Base-by-base conservation (phyloP, 768 basidiomycete species). In the Naganishia onofrii region DNA sequence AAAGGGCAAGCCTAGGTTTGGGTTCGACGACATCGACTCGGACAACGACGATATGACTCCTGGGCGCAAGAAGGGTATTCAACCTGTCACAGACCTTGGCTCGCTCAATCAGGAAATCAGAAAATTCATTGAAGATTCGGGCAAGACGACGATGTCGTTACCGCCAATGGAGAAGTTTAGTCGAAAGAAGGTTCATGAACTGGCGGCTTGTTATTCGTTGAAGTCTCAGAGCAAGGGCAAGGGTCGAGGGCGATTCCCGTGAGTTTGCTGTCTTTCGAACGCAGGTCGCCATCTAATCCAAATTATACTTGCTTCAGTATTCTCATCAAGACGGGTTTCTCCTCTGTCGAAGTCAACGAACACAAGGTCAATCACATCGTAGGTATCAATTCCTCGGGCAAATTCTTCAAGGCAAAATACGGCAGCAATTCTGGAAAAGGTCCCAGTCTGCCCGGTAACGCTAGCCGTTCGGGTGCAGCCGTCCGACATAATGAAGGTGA, bases 401-500 rank as follows among this genome's bases (percentile, higher is more conserved):
- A 72, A 53, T 77, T 80, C 72, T 80, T 77, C 75, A 79, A 82
- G 71, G 75, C 79, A 32, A 67, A 79, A n/a, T 75, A 78, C 67
- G 79, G 78, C 46, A 77, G 78, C 42, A 76, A 72, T 36, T 76
- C 80, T 51, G 81, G 76, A 57, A 81, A 79, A 74, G 78, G 73
- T 48, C 58, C 78, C 78, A 71, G 74, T 74, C 68, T 74, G 70
- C 67, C 72, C 68, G 66, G 76, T 48, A 48, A 70, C 70, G 53
- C 71, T 53, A 66, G 77, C 67, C 44, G 78, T 53, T 46, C 71
- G 23, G 73, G 76, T 2, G 70, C 72, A 0, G 65, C 69, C 19
- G 85, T 87, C 23, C 83, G 82, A 69, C 89, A 90, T 66, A 84
- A 82, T 56, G 93, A 96, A 38, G 93, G 93, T 31, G 92, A 94